A percentile compares a stretch with the other conserved stretches of the same genome.
Conservation (phyloP, 2,329 filamentous ascomycete species). For the Arthrobotrys entomopaga region DNA sequence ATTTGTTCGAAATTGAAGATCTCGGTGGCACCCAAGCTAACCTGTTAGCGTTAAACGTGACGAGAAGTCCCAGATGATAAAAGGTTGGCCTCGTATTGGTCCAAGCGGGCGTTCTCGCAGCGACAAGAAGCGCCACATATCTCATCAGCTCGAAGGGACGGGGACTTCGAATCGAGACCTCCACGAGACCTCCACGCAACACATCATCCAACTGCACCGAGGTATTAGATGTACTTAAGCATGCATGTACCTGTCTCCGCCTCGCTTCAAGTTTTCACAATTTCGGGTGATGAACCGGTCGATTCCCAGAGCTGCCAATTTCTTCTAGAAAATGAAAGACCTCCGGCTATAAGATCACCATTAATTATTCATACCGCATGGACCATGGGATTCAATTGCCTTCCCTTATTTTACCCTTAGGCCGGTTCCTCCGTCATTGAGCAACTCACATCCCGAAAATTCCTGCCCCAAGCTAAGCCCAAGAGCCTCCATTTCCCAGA, state of each 20-base stretch:
- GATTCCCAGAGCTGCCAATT: conserved; percentile 31
- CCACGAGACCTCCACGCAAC: conserved; percentile 53
- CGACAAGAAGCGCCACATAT: conserved; percentile 52
- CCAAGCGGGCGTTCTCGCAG: conserved; percentile 9
- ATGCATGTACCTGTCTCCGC: too few species aligned
- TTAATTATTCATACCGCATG: conserved; percentile 36
- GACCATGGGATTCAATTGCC: conserved; percentile 21
- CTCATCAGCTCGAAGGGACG: conserved; percentile 1
- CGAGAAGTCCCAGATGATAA: conserved; percentile 14
- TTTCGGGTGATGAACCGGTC: neutral
- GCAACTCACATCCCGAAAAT: too few species aligned
- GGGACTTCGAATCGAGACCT: conserved; percentile 29
- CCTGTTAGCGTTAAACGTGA: conserved; percentile 19
- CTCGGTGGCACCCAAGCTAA: conserved; percentile 47
- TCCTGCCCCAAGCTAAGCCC: too few species aligned
- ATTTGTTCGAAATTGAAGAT: conserved; percentile 29
- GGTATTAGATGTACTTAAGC: too few species aligned
- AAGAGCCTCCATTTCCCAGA: too few species aligned
- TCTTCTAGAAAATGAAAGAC: conserved; percentile 45
- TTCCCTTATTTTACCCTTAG: neutral
- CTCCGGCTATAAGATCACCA: conserved; percentile 47
- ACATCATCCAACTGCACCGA: too few species aligned
- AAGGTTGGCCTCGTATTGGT: conserved; percentile 29
- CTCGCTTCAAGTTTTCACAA: neutral
- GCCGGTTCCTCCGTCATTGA: too few species aligned